Conservation (phyloP, 768 basidiomycete species). For the Hygrocybe coccinea region DNA sequence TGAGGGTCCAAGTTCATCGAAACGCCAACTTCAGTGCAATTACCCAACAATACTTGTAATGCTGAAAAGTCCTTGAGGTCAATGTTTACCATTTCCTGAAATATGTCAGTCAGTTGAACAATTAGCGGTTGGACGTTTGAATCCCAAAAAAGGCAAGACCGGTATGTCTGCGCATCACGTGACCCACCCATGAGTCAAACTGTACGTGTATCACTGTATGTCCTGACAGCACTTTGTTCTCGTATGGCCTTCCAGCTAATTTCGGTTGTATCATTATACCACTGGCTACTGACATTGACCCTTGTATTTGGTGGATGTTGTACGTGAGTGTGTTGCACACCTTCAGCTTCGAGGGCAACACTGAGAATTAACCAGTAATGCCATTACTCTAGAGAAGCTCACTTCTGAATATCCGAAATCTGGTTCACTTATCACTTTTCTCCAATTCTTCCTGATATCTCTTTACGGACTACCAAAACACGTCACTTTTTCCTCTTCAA, state of each 20-base stretch:
- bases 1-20: no score
- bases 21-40: no score
- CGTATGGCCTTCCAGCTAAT: not conserved
- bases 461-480: slow-evolving; percentile 67
- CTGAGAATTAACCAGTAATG: slow-evolving; percentile 50
- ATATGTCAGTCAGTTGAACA: no score
- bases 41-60: no score
- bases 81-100: no score
- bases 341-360: not conserved
- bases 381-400: slow-evolving; percentile 69
- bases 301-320: slow-evolving; percentile 92
- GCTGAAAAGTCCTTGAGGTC: no score
- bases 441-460: slow-evolving; percentile 78
- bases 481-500: slow-evolving; percentile 23
- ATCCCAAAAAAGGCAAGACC: no score
- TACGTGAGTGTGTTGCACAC: slow-evolving; percentile 36
- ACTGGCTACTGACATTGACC: slow-evolving; percentile 62
- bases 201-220: no score
- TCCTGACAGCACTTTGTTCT: not conserved
- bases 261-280: not conserved
- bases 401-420: slow-evolving; percentile 63
- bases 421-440: slow-evolving; percentile 82
- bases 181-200: no score
- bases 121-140: no score
- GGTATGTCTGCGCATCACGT: no score